Percentiles rank a stretch among this genome's conserved stretches.
Evolutionary conservation across 2,329 filamentous ascomycete species (phyloP).

Genomic region (Ophiostoma perfectum): DNA sequence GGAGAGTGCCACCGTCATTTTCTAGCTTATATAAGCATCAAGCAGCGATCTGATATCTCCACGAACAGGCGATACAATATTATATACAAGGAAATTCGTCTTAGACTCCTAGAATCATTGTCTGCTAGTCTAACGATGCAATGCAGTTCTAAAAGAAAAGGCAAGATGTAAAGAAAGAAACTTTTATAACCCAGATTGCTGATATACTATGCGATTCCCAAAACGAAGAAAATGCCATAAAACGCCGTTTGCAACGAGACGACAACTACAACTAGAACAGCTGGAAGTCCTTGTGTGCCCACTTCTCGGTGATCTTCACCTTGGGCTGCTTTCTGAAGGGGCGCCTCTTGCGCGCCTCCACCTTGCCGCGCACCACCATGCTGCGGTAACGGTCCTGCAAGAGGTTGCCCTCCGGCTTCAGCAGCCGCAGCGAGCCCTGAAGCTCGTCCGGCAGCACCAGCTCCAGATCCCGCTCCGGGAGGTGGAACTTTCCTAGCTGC

Average conservation of each 20-base stretch:
- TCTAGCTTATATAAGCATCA: too few species aligned
- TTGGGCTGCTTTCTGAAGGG: constrained; percentile 78
- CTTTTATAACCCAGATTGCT: constrained; percentile 7
- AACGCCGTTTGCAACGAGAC: constrained; percentile 4
- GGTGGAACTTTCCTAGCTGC: constrained; percentile 65
- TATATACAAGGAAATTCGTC: not conserved
- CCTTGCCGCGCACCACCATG: constrained; percentile 78
- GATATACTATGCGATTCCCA: constrained; percentile 4
- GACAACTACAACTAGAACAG: constrained; percentile 34
- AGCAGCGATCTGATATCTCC: too few species aligned
- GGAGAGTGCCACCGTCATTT: too few species aligned
- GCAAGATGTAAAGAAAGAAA: not conserved
- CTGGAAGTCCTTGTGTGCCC: constrained; percentile 92
- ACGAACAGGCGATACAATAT: not conserved
- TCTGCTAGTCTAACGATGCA: not conserved
- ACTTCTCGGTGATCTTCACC: constrained; percentile 85
- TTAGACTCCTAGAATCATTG: not conserved
- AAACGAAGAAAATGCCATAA: constrained; percentile 6
- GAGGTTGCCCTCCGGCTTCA: constrained; percentile 94
- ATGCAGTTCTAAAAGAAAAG: not conserved
- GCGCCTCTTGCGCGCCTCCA: constrained; percentile 75
- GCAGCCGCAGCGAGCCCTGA: constrained; percentile 69
- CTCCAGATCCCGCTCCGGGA: constrained; percentile 76
- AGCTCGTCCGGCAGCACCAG: constrained; percentile 77
- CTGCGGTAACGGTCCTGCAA: constrained; percentile 88